These are phyloP conservation scores for Kokia cookei DNA, from an alignment of 441 rosid genomes.

Conservation along the genomic window DNA sequence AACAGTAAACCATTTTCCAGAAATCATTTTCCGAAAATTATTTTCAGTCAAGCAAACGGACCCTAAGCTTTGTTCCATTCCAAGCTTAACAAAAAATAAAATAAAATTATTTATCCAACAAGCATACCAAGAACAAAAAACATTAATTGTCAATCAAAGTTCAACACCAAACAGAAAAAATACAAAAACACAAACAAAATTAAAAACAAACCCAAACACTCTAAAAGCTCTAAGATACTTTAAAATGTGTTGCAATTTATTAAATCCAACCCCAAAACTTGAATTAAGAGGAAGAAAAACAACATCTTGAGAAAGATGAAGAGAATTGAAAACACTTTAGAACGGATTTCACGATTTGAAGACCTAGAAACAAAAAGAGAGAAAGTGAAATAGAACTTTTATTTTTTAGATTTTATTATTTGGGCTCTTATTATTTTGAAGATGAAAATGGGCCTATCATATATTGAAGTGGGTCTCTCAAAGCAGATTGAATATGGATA, in stretches of 20 bases:
- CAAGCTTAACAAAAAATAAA: background rate
- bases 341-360: background rate
- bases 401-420: background rate
- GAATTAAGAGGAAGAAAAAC: conserved; percentile 3
- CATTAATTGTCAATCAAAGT: background rate
- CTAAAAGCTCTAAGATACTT: background rate
- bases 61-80: background rate
- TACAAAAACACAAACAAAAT: background rate
- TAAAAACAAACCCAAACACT: background rate
- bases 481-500: conserved; percentile 12
- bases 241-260: background rate
- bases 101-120: background rate
- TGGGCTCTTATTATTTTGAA: conserved; percentile 45
- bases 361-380: background rate
- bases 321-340: conserved; percentile 1
- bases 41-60: too few relatives aligned
- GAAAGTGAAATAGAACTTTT: background rate
- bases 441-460: conserved; percentile 25
- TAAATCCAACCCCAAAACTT: background rate
- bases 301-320: conserved; percentile 15
- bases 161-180: background rate
- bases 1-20: too few relatives aligned
- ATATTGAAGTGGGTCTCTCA: conserved; percentile 22
- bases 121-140: background rate
- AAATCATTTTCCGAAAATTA: too few relatives aligned